phyloP scores from a whole-genome alignment of 306 rosid genomes.

The Inga oerstediana region DNA sequence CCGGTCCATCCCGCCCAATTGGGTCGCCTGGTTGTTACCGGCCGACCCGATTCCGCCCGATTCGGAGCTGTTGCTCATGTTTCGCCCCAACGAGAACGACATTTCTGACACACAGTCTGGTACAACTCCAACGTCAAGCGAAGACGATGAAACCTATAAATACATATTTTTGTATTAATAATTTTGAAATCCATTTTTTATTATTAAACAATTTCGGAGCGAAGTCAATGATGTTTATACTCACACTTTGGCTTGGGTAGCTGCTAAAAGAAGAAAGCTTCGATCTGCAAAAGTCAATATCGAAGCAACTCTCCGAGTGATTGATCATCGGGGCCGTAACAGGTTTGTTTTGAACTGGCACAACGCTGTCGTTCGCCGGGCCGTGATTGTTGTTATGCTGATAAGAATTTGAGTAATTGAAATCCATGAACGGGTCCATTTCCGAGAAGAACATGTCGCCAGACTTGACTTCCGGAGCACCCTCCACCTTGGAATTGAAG shows the following conservation, averaged over 20 bases:
- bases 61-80: constrained; percentile 36
- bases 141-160: constrained; percentile 61
- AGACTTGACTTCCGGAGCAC: constrained; percentile 46
- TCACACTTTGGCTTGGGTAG: constrained; percentile 66
- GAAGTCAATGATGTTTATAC: not conserved
- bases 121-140: constrained; percentile 66
- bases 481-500: constrained; percentile 43
- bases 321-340: constrained; percentile 29
- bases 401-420: constrained; percentile 51
- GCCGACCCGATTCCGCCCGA: constrained; percentile 30
- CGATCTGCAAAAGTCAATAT: constrained; percentile 58
- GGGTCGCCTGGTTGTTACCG: constrained; percentile 37
- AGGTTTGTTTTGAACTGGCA: constrained; percentile 57
- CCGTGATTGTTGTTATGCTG: constrained; percentile 14
- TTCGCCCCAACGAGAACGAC: constrained; percentile 41
- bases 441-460: constrained; percentile 46
- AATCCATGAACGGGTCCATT: constrained; percentile 57
- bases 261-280: constrained; percentile 59
- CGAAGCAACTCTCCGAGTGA: constrained; percentile 47
- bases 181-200: not conserved
- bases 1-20: constrained; percentile 53
- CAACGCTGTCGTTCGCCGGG: constrained; percentile 55
- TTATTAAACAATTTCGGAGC: not conserved
- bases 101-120: constrained; percentile 60
- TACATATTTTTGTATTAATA: not conserved